A percentile compares a stretch with the other conserved stretches of the same genome.
phyloP scores from a whole-genome alignment of 148 eudicot genomes.

The Cornus florida region DNA sequence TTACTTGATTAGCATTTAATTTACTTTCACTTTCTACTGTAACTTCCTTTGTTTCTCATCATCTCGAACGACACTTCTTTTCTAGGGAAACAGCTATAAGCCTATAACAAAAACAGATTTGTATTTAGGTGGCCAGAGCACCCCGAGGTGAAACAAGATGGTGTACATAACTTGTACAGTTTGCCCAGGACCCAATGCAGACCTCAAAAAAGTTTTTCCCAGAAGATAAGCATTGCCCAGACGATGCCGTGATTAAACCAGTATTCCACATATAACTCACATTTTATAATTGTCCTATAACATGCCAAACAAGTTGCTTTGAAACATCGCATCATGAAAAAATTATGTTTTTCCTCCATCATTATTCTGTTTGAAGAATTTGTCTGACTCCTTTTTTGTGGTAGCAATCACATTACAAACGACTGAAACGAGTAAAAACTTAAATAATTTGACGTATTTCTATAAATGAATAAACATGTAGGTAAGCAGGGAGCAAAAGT shows the following conservation, averaged over 20 bases:
- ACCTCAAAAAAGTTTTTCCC: neutral
- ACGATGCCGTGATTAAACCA: neutral
- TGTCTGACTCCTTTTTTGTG: no score
- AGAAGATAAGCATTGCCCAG: neutral
- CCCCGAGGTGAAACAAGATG: neutral
- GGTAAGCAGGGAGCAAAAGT: conserved; percentile 39
- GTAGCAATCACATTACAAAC: neutral
- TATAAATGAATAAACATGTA: no score
- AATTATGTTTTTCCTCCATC: neutral
- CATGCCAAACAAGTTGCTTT: neutral
- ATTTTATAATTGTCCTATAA: neutral
- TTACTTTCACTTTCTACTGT: neutral
- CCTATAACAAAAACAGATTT: neutral
- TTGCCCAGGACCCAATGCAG: neutral
- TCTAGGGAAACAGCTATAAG: neutral
- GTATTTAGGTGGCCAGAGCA: neutral
- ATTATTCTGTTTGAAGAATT: no score
- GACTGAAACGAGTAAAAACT: neutral
- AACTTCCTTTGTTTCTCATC: neutral
- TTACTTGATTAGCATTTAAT: neutral
- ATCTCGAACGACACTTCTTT: neutral
- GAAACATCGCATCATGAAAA: neutral
- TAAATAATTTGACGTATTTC: no score
- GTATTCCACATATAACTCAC: neutral
- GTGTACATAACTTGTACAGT: neutral